Evolutionary conservation across 202 grass and related monocot genomes (phyloP).

Genomic region (Setaria italica): DNA sequence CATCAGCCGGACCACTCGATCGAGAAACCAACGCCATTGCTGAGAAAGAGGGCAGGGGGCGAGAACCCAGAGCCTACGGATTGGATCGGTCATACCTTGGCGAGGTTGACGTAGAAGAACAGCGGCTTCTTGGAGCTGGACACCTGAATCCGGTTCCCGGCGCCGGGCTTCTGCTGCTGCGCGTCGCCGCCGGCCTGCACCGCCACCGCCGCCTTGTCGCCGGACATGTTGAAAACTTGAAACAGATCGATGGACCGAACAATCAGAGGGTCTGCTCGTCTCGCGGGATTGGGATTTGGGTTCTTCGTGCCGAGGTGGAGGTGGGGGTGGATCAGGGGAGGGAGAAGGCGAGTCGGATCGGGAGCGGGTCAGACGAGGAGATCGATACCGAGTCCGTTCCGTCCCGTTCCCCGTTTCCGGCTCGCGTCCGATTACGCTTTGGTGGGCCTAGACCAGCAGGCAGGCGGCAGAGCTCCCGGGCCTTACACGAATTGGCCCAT

Average conservation of each 20-base stretch:
- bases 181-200: constrained; percentile 3
- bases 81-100: constrained; percentile 30
- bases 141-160: constrained; percentile 56
- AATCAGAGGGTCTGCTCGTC: not conserved
- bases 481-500: not conserved
- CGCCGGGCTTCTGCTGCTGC: constrained; percentile 13
- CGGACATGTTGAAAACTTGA: constrained; percentile 4
- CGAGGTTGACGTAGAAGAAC: constrained; percentile 63
- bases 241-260: not conserved
- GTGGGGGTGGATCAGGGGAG: not conserved
- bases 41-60: not conserved
- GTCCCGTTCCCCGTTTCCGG: not conserved
- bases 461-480: not conserved
- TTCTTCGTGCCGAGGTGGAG: constrained; percentile 16
- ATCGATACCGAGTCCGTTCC: not conserved
- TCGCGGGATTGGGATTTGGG: not conserved
- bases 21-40: not conserved
- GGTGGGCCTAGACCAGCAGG: not conserved
- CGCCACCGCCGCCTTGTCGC: constrained; percentile 6
- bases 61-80: not conserved
- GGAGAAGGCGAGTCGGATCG: constrained; percentile 4
- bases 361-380: constrained; percentile 32
- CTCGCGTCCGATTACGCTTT: not conserved
- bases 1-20: not conserved
- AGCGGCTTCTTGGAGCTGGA: constrained; percentile 57